Conservation (phyloP, 2,329 filamentous ascomycete species). For the Nemania sp. region DNA sequence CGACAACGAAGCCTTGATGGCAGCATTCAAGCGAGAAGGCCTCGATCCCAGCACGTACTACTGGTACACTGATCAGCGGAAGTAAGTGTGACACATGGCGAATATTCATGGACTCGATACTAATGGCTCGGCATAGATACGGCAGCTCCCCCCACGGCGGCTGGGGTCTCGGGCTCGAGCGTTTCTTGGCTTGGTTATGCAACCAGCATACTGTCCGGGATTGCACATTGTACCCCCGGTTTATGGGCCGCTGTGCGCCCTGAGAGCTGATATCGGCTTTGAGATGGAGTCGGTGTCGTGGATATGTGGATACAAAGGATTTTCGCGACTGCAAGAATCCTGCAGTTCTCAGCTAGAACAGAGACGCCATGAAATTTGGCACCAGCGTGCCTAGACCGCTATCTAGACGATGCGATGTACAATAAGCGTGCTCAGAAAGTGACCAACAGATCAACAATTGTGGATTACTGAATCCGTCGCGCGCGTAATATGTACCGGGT, state of each 20-base stretch:
- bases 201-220: constrained; percentile 68
- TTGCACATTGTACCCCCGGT: constrained; percentile 77
- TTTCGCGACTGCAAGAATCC: not conserved
- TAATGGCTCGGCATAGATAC: constrained; percentile 61
- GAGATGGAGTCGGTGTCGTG: not conserved
- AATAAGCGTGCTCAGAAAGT: not conserved
- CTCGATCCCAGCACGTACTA: constrained; percentile 88
- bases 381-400: constrained; percentile 12
- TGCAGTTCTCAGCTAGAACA: not conserved
- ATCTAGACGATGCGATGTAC: constrained; percentile 18
- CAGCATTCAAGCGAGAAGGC: constrained; percentile 82
- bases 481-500: no score
- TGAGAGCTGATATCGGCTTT: constrained; percentile 42
- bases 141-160: constrained; percentile 91
- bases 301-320: not conserved
- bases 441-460: no score
- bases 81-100: constrained; percentile 60
- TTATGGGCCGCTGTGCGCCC: constrained; percentile 80
- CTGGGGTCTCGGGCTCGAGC: constrained; percentile 90
- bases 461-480: no score
- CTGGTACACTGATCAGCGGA: constrained; percentile 98
- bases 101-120: constrained; percentile 2
- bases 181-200: constrained; percentile 68
- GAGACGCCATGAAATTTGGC: not conserved
- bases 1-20: constrained; percentile 85